Base-by-base conservation (phyloP, 805 yeast genomes). In the Lachancea fermentati region DNA sequence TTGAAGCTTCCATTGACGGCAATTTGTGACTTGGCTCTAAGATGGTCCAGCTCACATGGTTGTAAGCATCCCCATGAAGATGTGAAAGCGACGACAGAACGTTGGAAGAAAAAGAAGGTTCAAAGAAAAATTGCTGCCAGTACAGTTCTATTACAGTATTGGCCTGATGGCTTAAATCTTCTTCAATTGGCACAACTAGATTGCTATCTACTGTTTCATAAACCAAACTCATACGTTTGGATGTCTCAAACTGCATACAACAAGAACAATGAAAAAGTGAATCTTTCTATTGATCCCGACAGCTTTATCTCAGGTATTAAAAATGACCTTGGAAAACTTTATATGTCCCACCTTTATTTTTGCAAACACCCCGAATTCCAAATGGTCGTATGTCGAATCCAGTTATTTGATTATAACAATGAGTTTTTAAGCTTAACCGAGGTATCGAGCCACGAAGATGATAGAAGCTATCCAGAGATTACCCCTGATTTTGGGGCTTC, bases 341-440 rank as follows among this genome's bases (percentile, higher is more conserved):
- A 73, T 58, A 57, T 75, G 45, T 71, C 77, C n/a, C 83, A 83
- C 54, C 70, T 82, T 9, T 81, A 81, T 54, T 73, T 80, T 17
- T 77, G 82, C 37, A 66, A 75, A 39, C 88, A 82, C 58, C 85
- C 86, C 3, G 62, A 63, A 6, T 67, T 75, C 32, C 86, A 88
- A 0, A 50, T 82, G 43, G 61, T 78, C 2, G 60, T 85, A 17
- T 68, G 82, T 6, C 60, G 94, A 36, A 67, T 85, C 16, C 94
- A 84, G 53, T 70, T 83, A 31, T 84, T 79, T 55, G 91, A 85
- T 44, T 57, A 63, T 6, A 57, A 57, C 39, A 65, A 35, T 54
- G 58, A 19, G 11, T 16, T 15, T 13, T 24, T 16, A 15, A 29
- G n/a, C n/a, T 13, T 4, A 13, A 26, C 5, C 14, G 15, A 14